Evolutionary conservation across 805 yeast genomes (phyloP).

Genomic region (Debaryomyces castellii): DNA sequence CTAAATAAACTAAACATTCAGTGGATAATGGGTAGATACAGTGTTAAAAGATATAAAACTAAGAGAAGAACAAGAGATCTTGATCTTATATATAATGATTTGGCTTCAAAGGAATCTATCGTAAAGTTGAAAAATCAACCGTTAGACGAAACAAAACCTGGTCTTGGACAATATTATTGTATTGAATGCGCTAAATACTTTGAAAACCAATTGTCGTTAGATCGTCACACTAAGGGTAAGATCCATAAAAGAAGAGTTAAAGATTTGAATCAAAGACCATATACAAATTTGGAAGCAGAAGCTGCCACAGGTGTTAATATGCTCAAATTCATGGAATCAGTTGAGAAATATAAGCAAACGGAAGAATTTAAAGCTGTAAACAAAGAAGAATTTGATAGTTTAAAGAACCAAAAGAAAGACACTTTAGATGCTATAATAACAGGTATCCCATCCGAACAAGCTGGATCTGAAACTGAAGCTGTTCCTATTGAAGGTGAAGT

Average conservation of each 20-base stretch:
- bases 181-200: slow-evolving; percentile 91
- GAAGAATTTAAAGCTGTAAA: slow-evolving; percentile 38
- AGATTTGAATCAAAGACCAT: slow-evolving; percentile 74
- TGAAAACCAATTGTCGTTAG: slow-evolving; percentile 72
- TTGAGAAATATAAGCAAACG: slow-evolving; percentile 55
- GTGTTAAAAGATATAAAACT: slow-evolving; percentile 84
- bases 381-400: slow-evolving; percentile 43
- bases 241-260: slow-evolving; percentile 85
- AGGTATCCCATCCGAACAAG: slow-evolving; percentile 25
- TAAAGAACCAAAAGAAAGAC: slow-evolving; percentile 36
- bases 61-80: slow-evolving; percentile 83
- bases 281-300: slow-evolving; percentile 83
- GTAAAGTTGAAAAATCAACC: slow-evolving; percentile 73
- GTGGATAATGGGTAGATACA: slow-evolving; percentile 75
- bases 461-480: slow-evolving; percentile 10
- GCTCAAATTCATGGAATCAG: slow-evolving; percentile 61
- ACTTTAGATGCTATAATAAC: slow-evolving; percentile 37
- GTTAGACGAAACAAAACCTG: slow-evolving; percentile 86
- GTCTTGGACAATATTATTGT: slow-evolving; percentile 93
- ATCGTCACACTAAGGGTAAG: slow-evolving; percentile 71
- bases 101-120: slow-evolving; percentile 64
- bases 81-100: slow-evolving; percentile 78
- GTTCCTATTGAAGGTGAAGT: slow-evolving; percentile 12
- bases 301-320: slow-evolving; percentile 86
- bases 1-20: background rate